Evolutionary conservation across 2,329 filamentous ascomycete species (phyloP), one percentile per base, ranked within the genome.

Genomic region (Lachnellula hyalina): DNA sequence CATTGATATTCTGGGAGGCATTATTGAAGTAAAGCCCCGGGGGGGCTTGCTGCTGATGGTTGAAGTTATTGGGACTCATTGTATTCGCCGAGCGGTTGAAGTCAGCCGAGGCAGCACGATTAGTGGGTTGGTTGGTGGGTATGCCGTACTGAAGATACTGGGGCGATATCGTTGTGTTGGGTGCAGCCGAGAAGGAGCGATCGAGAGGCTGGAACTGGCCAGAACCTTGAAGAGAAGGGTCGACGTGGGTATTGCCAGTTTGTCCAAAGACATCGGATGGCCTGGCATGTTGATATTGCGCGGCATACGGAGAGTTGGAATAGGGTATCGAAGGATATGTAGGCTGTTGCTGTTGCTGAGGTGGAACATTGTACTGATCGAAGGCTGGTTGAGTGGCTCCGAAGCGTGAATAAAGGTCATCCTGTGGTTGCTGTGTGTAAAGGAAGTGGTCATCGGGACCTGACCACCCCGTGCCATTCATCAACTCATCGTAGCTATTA

Each of bases 81-180:
- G 55, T 53, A 49, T 55, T 61, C 15, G 50, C 23, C 42, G 56
- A 14, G 19, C 35, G 50, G 55, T 52, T 68, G 64, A 54, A 61
- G 64, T 38, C 28, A 21, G 59, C 56, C 9, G 61, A 48, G 5
- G 60, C 50, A n/a, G 50, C 51, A 55, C 52, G 58, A 52, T 59
- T 64, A 35, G 59, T 25, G 25, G 54, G 52, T 25, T 64, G 66
- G 15, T 49, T 60, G n/a, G 56, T 44, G 14, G 56, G 34, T 28
- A 65, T 56, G 23, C 38, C 55, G 50, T 67, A 68, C 42, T 69
- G 65, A 36, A 68, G 63, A 50, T 56, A 62, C 41, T 66, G 63
- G n/a, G 66, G 65, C 35, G 65, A 52, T 15, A 68, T 63, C 11
- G 66, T 67, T n/a, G 59, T 42, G 46, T 58, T 59, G 5, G 60